Evolutionary conservation across 1,284 basidiomycete species (phyloP).

Genomic region (Termitomyces sp.): DNA sequence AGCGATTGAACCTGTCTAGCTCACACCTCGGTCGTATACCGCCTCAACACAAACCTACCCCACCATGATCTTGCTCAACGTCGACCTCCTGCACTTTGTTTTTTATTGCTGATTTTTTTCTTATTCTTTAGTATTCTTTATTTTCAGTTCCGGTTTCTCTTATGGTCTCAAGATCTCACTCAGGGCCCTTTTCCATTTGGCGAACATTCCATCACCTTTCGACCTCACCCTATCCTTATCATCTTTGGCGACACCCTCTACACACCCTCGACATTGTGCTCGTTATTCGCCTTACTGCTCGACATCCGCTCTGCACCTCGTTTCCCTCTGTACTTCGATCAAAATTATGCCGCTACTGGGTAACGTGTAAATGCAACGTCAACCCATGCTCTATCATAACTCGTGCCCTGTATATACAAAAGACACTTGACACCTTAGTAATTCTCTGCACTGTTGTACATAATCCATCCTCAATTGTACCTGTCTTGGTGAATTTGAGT

Average conservation of each 20-base stretch:
- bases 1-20: constrained; percentile 40
- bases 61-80: constrained; percentile 4
- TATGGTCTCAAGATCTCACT: constrained; percentile 2
- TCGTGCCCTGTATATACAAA: constrained; percentile 15
- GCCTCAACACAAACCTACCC: background rate
- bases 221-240: constrained; percentile 15
- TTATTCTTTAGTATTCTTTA: constrained; percentile 5
- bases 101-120: constrained; percentile 15
- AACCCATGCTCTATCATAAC: constrained; percentile 9
- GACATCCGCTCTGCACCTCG: constrained; percentile 2
- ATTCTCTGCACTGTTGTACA: constrained; percentile 10
- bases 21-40: background rate
- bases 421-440: constrained; percentile 10
- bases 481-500: background rate
- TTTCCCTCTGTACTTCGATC: constrained; percentile 8
- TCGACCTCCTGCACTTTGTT: constrained; percentile 13
- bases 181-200: constrained; percentile 1
- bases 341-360: constrained; percentile 2
- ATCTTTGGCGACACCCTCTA: constrained; percentile 16
- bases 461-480: constrained; percentile 3
- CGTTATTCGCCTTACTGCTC: background rate
- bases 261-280: constrained; percentile 9
- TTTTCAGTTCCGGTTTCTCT: constrained; percentile 8
- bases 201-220: constrained; percentile 2
- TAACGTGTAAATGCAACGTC: constrained; percentile 8